Percentiles rank a stretch among this genome's conserved stretches.
These are phyloP conservation scores for Mycena floridula DNA, from an alignment of 768 basidiomycete genomes.

Conservation along the genomic window DNA sequence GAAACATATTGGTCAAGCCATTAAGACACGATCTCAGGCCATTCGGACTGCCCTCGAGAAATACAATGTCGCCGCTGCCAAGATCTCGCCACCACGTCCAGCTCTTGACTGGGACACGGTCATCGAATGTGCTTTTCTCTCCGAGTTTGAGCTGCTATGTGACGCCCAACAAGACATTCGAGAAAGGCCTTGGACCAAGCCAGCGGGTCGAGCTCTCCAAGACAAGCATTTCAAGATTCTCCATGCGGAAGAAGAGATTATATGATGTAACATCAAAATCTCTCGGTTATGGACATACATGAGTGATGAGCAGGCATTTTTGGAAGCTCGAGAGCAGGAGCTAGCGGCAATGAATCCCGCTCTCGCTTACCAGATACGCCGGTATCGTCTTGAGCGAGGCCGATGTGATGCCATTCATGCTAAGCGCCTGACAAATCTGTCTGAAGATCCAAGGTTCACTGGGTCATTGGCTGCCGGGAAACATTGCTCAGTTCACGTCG, in stretches of 20 bases:
- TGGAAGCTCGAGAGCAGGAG: neutral
- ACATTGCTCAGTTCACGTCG: no score
- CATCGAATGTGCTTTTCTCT: neutral
- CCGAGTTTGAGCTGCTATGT: neutral
- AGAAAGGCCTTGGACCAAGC: neutral
- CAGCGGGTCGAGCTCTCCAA: neutral
- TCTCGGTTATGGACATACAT: no score
- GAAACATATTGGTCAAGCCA: neutral
- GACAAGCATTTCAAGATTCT: neutral
- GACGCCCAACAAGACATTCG: neutral
- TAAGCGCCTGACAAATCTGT: neutral
- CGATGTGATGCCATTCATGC: neutral
- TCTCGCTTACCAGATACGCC: neutral
- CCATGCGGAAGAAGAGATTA: neutral
- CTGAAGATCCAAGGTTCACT: neutral
- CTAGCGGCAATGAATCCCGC: neutral
- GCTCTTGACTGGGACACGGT: neutral
- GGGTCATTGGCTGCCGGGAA: neutral
- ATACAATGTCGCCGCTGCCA: neutral
- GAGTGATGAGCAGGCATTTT: no score
- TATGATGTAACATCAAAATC: neutral
- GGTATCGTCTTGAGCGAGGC: neutral
- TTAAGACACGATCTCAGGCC: no score
- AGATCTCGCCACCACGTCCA: neutral
- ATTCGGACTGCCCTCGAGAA: no score